Percentiles rank a stretch among this genome's conserved stretches.
phyloP scores from a whole-genome alignment of 768 basidiomycete species.

The Podaxis pistillaris region DNA sequence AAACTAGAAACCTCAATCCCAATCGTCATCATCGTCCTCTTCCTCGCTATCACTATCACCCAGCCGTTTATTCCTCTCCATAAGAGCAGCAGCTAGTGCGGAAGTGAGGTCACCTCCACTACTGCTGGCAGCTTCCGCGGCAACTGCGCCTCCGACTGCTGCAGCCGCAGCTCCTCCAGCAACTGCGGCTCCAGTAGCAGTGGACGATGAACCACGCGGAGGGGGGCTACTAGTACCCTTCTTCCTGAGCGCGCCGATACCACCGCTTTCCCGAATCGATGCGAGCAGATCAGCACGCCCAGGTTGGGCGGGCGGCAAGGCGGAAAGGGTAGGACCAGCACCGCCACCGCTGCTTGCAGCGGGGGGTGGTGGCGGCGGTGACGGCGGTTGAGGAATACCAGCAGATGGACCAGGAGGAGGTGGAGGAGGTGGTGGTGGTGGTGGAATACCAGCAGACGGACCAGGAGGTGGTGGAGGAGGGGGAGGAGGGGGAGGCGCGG shows the following conservation, averaged over 20 bases:
- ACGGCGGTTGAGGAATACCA: constrained; percentile 22
- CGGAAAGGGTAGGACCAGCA: constrained; percentile 20
- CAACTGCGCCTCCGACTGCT: constrained; percentile 34
- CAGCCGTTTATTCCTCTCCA: constrained; percentile 81
- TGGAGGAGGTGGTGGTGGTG: constrained; percentile 42
- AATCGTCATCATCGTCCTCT: constrained; percentile 71
- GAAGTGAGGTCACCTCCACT: constrained; percentile 77
- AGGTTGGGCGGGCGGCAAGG: constrained; percentile 50
- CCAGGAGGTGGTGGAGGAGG: constrained; percentile 35
- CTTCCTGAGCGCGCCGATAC: constrained; percentile 69
- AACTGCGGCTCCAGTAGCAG: constrained; percentile 31
- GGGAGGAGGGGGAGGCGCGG: constrained; percentile 37
- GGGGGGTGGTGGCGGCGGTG: constrained; percentile 45
- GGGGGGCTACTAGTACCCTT: constrained; percentile 37
- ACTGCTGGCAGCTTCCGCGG: constrained; percentile 31
- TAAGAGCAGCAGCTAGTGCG: constrained; percentile 80
- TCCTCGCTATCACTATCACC: constrained; percentile 85
- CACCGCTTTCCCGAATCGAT: constrained; percentile 74
- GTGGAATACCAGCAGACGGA: constrained; percentile 23
- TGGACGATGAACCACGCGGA: constrained; percentile 32
- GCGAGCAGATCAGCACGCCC: constrained; percentile 69
- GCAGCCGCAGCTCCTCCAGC: constrained; percentile 32
- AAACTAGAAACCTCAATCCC: constrained; percentile 31
- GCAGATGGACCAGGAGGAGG: constrained; percentile 41
- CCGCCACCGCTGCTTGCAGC: constrained; percentile 21